Evolutionary conservation across 768 basidiomycete genomes (phyloP), one percentile per base, ranked within the genome.

Genomic region (Pleurotus salmoneostramineus): DNA sequence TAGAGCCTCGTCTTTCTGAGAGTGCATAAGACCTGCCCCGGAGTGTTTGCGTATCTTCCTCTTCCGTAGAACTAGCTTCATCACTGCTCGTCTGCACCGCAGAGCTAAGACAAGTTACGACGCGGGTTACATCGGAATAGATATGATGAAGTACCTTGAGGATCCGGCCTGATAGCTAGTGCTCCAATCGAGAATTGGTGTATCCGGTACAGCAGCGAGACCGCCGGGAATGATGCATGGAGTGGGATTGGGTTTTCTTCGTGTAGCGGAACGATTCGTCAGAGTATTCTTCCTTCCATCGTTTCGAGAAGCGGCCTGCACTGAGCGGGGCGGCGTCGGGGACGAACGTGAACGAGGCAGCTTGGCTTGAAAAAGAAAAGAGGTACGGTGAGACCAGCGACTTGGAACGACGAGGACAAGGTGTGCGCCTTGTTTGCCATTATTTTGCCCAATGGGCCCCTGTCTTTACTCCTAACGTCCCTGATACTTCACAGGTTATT

Each of bases 101-200:
- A 17, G 86, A 79, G 61, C 85, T 83, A 59, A 14, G 40, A 7
- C 7, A n/a, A 10, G 36, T 42, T 31, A 36, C n/a, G 57, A 36
- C 27, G 5, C 36, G 37, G 48, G 2, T 31, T 43, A 37, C 51
- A 55, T 59, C 27, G 55, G 50, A 34, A 35, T 14, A n/a, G 32
- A 50, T 36, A 27, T 27, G 3, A 42, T n/a, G 42, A 64, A 81
- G 61, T 64, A 88, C 89, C 88, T 84, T 7, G 90, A 92, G 35
- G 90, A 90, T 46, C 91, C 91, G 32, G 87, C 91, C 58, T 91
- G 88, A 71, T 93, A 93, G 63, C 91, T 93, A 10, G 91, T 92
- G 65, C 89, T 93, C 85, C 91, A 84, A 63, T 86, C 91, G 63
- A 60, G 31, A 11, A 44, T 44, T 32, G 52, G 58, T 8, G 59